Evolutionary conservation across 2,329 filamentous ascomycete species (phyloP), one percentile per base, ranked within the genome.

Genomic region (Aspergillus neoniger): DNA sequence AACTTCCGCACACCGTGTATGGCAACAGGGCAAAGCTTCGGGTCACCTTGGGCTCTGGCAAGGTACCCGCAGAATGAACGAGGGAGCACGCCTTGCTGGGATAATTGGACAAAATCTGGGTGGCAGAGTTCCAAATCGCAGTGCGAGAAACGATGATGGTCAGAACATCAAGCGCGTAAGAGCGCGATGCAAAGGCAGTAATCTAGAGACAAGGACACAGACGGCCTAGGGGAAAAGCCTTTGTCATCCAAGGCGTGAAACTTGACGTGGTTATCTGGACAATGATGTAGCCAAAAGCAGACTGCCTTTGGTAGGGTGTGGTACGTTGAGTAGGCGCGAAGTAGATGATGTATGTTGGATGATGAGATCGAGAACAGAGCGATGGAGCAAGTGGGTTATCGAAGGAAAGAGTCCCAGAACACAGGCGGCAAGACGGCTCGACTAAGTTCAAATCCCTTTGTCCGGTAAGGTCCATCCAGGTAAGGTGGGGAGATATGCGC

Each of bases 371-470:
- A 50, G 15, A 32, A 28, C 25, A 30, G n/a, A 44, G 51, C 56
- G 55, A 56, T 49, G 50, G 52, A 55, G 38, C 53, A 32, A 30
- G 32, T 32, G 21, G 57, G 32, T 54, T 54, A 58, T 57, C 51
- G 41, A 54, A 49, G 43, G 55, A 58, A 32, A 39, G 57, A 51
- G 48, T 43, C 39, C 19, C 38, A 39, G 48, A 30, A 53, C 53
- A 39, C 47, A 58, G 53, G 50, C 57, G 58, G 62, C 58, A 64
- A 64, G 57, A 55, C 41, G 55, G 62, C 59, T 61, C 51, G 58
- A 59, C 63, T 64, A 64, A 60, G 63, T 57, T 58, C 61, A 62
- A 59, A 56, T 64, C 58, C 49, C 54, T 60, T 58, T 53, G 58
- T 57, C 60, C 60, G 60, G 60, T 58, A 58, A 60, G 60, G 43